Conservation (phyloP, 805 yeast genomes). For the Novakomyces olei region DNA sequence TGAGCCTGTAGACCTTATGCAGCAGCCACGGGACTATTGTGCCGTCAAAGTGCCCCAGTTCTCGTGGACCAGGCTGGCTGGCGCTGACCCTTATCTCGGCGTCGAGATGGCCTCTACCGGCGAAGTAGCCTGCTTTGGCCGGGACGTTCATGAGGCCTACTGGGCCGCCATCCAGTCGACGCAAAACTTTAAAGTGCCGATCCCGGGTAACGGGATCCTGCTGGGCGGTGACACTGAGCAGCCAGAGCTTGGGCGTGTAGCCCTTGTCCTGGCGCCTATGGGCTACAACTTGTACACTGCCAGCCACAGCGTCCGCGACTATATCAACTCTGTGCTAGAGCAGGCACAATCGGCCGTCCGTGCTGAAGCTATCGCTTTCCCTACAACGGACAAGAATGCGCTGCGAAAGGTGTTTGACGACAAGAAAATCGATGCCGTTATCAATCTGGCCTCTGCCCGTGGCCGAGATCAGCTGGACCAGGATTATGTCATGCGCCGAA, state of each 20-base stretch:
- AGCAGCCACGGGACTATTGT: slow-evolving; percentile 48
- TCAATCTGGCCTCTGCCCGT: slow-evolving; percentile 76
- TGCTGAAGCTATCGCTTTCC: slow-evolving; percentile 49
- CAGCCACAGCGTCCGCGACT: slow-evolving; percentile 44
- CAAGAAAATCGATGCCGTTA: slow-evolving; percentile 64
- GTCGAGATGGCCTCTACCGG: slow-evolving; percentile 99
- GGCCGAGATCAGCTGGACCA: slow-evolving; percentile 69
- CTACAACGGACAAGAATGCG: slow-evolving; percentile 78
- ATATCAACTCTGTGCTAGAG: slow-evolving; percentile 31
- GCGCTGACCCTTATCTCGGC: slow-evolving; percentile 95
- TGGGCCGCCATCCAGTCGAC: slow-evolving; percentile 95
- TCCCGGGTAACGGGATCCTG: slow-evolving; percentile 70
- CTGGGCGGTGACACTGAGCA: slow-evolving; percentile 82
- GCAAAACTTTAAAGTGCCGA: slow-evolving; percentile 88
- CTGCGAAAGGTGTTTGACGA: slow-evolving; percentile 83
- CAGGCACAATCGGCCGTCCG: slow-evolving; percentile 15
- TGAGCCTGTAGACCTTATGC: slow-evolving; percentile 48
- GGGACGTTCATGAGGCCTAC: slow-evolving; percentile 90
- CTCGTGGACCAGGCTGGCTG: slow-evolving; percentile 87
- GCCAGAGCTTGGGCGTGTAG: slow-evolving; percentile 52
- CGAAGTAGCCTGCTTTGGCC: slow-evolving; percentile 95
- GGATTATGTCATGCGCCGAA: slow-evolving; percentile 96
- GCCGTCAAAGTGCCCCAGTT: slow-evolving; percentile 95
- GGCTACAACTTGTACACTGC: slow-evolving; percentile 74
- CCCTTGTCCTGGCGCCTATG: slow-evolving; percentile 39